Evolutionary conservation across 192 early-diverging fungal species (phyloP), one percentile per base, ranked within the genome.

Genomic region (Geosiphon pyriformis): DNA sequence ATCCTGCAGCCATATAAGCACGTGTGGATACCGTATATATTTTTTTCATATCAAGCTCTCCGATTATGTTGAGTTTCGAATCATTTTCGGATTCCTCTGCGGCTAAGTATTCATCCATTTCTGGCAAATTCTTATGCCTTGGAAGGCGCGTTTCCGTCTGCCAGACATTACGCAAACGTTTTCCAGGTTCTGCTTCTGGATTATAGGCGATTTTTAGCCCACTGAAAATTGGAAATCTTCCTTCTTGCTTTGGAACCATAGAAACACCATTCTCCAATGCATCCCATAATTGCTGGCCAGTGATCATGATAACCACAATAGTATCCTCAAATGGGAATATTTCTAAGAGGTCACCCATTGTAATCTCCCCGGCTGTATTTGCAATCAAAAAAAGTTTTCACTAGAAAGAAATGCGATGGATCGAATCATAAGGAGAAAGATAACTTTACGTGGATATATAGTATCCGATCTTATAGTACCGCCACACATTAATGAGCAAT

Each of bases 271-370:
- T 88, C 60, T 89, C 86, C 31, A 89, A 62, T 0, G 83, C 87
- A 8, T 80, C 77, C 55, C 80, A 79, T 53, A 88, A 65, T 64
- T 88, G 82, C 29, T 77, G 73, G 4, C 87, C 87, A 1, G 83
- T 85, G 22, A 89, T 52, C 37, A 65, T 58, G 18, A 89, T 73
- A 10, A 89, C 86, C 1, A 89, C 82, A 1, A 82, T 62, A 6
- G 86, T 87, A 52, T 89, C 87, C 47, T 84, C 81, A 26, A 88
- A 89, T 27, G 87, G 87, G 60, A 89, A 87, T 20, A 83, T 72
- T 32, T 85, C 82, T 74, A 87, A 78, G 26, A 89, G 71, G 51
- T 88, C 85, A 20, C 80, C 82, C 54, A 89, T 64, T 15, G 77
- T 82, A 46, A 89, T 70, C 18, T 71, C 68, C 3, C 86, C 87